Evolutionary conservation across 768 basidiomycete species (phyloP).

Genomic region (Boletus rex-veris): DNA sequence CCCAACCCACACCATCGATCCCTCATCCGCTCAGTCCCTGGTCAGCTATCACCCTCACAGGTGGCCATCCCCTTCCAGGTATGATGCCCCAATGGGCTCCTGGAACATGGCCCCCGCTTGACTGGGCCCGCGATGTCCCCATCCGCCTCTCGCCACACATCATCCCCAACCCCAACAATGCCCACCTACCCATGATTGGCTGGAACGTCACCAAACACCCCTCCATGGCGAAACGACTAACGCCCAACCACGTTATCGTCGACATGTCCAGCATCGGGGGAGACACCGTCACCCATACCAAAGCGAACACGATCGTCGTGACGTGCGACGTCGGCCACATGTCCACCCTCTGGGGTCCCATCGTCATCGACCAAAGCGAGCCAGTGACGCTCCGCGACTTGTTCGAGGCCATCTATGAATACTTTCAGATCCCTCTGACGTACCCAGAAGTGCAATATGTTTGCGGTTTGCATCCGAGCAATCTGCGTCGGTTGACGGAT

Average conservation of each 20-base stretch:
- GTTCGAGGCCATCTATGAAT: slow-evolving; percentile 46
- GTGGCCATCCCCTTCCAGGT: slow-evolving; percentile 23
- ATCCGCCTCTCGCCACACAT: slow-evolving; percentile 27
- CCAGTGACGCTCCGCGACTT: slow-evolving; percentile 43
- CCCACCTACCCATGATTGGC: slow-evolving; percentile 27
- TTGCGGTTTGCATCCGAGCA: slow-evolving; percentile 12
- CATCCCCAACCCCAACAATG: slow-evolving; percentile 32
- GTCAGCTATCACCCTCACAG: slow-evolving; percentile 15
- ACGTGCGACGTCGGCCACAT: slow-evolving; percentile 21
- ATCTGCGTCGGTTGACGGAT: slow-evolving; percentile 18
- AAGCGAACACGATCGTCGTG: slow-evolving; percentile 21
- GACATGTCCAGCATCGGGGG: slow-evolving; percentile 16
- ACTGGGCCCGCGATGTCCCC: slow-evolving; percentile 20
- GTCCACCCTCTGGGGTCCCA: slow-evolving; percentile 45
- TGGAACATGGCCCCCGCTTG: slow-evolving; percentile 27
- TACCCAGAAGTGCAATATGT: slow-evolving; percentile 26
- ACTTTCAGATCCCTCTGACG: slow-evolving; percentile 45
- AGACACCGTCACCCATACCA: slow-evolving; percentile 22
- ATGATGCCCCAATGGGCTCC: slow-evolving; percentile 27
- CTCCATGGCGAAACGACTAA: slow-evolving; percentile 29
- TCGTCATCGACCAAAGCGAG: slow-evolving; percentile 36
- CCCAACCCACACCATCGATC: slow-evolving; percentile 10
- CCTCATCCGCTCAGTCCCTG: slow-evolving; percentile 12
- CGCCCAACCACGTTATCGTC: slow-evolving; percentile 24
- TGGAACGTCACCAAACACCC: slow-evolving; percentile 39